Base-by-base conservation (phyloP, 495 filamentous ascomycete species). In the Venustampulla echinocandica region DNA sequence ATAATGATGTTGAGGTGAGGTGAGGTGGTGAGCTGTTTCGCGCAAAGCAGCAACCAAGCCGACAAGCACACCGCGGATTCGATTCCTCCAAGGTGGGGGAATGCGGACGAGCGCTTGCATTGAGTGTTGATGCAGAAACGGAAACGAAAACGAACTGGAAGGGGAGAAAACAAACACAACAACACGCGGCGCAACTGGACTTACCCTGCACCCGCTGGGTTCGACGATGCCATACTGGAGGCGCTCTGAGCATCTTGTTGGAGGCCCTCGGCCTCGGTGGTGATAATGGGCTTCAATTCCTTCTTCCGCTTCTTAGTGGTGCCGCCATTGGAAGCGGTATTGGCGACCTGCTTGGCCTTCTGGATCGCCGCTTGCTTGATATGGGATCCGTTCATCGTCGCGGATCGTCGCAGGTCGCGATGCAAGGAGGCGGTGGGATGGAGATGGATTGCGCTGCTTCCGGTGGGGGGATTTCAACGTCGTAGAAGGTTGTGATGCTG, bases 261-360 rank as follows among this genome's bases (percentile, higher is more conserved):
- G n/a, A n/a, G n/a, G n/a, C n/a, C n/a, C n/a, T n/a, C n/a, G 10
- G 61, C 68, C 59, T 93, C 87, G 37, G 79, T 89, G 17, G 86
- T 93, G 67, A 90, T 85, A 69, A 93, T 93, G 52, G 87, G 87
- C 68, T 90, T 93, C 58, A 90, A 62, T 46, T 87, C 85, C 76
- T 84, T 87, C 70, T 85, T 80, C 49, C 66, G 59, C 73, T 89
- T 90, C 74, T 90, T 90, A 57, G 49, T 61, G 37, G 50, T 62
- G 42, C 62, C 67, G 47, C 64, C 61, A 54, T 64, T 64, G 42
- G 58, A 63, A 46, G 67, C 67, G 19, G 58, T 64, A 30, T 48
- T 54, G 32, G 79, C 78, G 62, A 83, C 82, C 65, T 85, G 78
- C 67, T 87, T 87, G 44, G 80, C 84, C 66, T 86, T 87, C 63